These are phyloP conservation scores for Lonicera japonica DNA, from an alignment of 129 eudicot species.

Conservation along the genomic window DNA sequence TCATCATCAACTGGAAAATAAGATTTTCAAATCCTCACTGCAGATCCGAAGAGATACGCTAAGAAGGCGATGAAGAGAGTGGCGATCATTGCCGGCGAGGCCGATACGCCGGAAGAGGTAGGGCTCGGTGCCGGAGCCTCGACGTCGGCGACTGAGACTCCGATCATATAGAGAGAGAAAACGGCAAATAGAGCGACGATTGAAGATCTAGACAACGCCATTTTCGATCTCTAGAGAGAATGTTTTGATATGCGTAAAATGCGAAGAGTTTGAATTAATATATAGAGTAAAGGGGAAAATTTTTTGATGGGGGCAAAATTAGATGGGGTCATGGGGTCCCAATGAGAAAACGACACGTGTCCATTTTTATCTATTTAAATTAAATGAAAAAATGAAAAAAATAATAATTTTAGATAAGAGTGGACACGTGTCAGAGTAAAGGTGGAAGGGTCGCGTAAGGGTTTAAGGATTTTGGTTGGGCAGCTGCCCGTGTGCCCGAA, in stretches of 20 bases:
- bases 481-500: neutral
- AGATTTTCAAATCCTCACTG: slow-evolving; percentile 25
- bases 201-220: slow-evolving; percentile 18
- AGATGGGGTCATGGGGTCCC: no score
- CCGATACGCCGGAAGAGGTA: slow-evolving; percentile 24
- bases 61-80: slow-evolving; percentile 10
- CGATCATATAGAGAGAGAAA: slow-evolving; percentile 6
- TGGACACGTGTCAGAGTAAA: neutral
- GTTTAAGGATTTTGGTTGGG: neutral
- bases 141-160: slow-evolving; percentile 19
- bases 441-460: neutral
- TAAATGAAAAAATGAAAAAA: no score
- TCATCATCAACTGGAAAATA: neutral
- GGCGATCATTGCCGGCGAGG: slow-evolving; percentile 28
- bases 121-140: slow-evolving; percentile 47
- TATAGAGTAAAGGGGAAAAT: neutral
- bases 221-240: neutral
- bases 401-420: no score
- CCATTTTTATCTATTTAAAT: no score
- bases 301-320: no score
- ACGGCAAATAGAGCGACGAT: slow-evolving; percentile 10
- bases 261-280: neutral
- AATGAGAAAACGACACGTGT: no score
- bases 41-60: slow-evolving; percentile 30
- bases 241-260: no score